phyloP scores from a whole-genome alignment of 495 filamentous ascomycete genomes.

The Xylaria castorea region DNA sequence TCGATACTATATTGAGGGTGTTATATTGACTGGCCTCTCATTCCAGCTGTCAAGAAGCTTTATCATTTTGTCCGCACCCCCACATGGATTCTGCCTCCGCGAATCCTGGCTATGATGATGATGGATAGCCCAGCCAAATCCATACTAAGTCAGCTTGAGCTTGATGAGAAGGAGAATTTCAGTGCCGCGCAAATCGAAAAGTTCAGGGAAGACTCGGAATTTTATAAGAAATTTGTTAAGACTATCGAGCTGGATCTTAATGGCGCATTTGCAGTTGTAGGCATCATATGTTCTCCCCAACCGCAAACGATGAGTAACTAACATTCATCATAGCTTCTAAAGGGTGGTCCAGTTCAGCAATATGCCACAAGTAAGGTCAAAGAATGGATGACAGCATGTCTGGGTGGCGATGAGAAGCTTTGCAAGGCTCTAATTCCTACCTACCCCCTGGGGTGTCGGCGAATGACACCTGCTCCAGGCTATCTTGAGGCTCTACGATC shows the following conservation, averaged over 20 bases:
- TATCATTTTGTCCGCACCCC: conserved; percentile 62
- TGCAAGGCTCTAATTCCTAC: conserved; percentile 66
- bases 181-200: conserved; percentile 52
- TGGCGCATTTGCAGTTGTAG: conserved; percentile 38
- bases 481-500: conserved; percentile 70
- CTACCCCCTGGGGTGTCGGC: conserved; percentile 68
- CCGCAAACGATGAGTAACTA: conserved; percentile 27
- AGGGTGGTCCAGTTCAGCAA: conserved; percentile 41
- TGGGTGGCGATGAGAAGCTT: conserved; percentile 40
- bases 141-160: conserved; percentile 38
- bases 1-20: conserved; percentile 47
- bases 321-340: conserved; percentile 41
- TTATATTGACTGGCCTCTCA: conserved; percentile 35
- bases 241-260: conserved; percentile 37
- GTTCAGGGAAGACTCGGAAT: conserved; percentile 46
- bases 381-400: conserved; percentile 39
- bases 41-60: conserved; percentile 52
- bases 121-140: conserved; percentile 45
- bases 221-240: conserved; percentile 39
- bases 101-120: conserved; percentile 51
- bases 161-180: conserved; percentile 45
- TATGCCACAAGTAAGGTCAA: conserved; percentile 34
- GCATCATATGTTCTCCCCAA: conserved; percentile 8
- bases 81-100: conserved; percentile 70
- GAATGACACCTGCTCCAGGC: conserved; percentile 71